A percentile compares a stretch with the other conserved stretches of the same genome.
Evolutionary conservation across 108 stramenopile species (phyloP).

Genomic region (Discostella stelligeroides): DNA sequence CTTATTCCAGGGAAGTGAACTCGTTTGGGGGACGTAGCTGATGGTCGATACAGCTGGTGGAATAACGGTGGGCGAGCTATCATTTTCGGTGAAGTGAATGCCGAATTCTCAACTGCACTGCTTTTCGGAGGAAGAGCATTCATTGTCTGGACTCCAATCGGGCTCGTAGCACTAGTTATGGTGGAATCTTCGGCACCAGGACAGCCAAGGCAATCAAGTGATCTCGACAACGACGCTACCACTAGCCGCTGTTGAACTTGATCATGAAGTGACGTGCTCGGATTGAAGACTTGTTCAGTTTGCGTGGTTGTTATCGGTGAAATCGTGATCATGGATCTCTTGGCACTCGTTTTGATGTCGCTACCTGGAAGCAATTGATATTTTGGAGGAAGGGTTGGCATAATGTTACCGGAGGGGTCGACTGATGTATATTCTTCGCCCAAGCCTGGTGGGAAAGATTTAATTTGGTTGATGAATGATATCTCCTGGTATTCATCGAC

Average conservation of each 20-base stretch:
- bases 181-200: slow-evolving; percentile 1
- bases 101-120: slow-evolving; percentile 8
- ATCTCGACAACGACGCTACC: background rate
- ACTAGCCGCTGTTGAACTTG: background rate
- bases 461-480: background rate
- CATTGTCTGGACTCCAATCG: slow-evolving; percentile 18
- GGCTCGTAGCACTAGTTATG: slow-evolving; percentile 8
- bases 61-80: background rate
- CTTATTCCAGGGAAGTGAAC: slow-evolving; percentile 8
- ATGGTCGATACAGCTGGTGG: slow-evolving; percentile 7
- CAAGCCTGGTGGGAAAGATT: too few relatives aligned
- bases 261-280: background rate
- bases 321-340: slow-evolving; percentile 3
- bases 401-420: background rate
- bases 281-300: background rate
- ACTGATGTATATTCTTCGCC: background rate
- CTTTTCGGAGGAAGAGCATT: slow-evolving; percentile 12
- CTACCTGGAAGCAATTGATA: background rate
- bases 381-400: slow-evolving; percentile 6
- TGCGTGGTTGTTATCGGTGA: slow-evolving; percentile 14
- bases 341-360: background rate
- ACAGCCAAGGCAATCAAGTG: background rate
- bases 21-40: background rate
- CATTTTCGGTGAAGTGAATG: slow-evolving; percentile 8
- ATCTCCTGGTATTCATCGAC: background rate